Conservation (phyloP, 768 basidiomycete genomes). For the Phanerochaete sordida region DNA sequence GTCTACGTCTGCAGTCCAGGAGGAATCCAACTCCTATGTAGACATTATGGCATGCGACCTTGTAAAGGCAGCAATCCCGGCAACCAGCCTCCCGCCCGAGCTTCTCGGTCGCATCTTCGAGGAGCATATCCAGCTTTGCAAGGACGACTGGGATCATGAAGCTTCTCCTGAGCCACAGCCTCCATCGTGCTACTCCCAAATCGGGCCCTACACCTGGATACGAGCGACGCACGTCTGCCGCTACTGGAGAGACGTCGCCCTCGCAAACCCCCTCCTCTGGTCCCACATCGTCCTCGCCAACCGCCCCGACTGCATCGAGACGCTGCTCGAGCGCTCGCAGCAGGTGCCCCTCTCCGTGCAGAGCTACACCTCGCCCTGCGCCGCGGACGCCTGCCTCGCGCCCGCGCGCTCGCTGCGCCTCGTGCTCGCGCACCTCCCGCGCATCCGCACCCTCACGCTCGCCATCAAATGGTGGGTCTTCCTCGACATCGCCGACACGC, state of each 20-base stretch:
- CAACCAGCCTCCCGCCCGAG: constrained; percentile 4
- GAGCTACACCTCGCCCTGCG: neutral
- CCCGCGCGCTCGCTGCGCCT: constrained; percentile 4
- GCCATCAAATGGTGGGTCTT: constrained; percentile 9
- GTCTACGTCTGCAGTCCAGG: too few species aligned
- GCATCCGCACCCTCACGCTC: constrained; percentile 3
- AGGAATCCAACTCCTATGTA: too few species aligned
- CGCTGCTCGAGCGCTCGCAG: constrained; percentile 7
- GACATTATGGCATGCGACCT: neutral
- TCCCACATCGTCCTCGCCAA: neutral
- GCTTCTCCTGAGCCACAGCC: neutral
- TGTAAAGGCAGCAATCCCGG: neutral
- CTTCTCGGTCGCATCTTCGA: constrained; percentile 9
- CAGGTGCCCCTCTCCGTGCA: constrained; percentile 3
- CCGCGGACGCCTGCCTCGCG: neutral
- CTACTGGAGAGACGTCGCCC: constrained; percentile 7
- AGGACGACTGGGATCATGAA: neutral
- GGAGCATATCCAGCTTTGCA: neutral
- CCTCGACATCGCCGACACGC: constrained; percentile 3
- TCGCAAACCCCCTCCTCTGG: constrained; percentile 7
- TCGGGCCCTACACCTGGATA: constrained; percentile 9
- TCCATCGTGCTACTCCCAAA: neutral
- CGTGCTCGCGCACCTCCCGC: constrained; percentile 1
- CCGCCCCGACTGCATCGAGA: neutral
- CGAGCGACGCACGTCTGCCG: constrained; percentile 8